Base-by-base conservation (phyloP, 768 basidiomycete species). In the Pholiota molesta region DNA sequence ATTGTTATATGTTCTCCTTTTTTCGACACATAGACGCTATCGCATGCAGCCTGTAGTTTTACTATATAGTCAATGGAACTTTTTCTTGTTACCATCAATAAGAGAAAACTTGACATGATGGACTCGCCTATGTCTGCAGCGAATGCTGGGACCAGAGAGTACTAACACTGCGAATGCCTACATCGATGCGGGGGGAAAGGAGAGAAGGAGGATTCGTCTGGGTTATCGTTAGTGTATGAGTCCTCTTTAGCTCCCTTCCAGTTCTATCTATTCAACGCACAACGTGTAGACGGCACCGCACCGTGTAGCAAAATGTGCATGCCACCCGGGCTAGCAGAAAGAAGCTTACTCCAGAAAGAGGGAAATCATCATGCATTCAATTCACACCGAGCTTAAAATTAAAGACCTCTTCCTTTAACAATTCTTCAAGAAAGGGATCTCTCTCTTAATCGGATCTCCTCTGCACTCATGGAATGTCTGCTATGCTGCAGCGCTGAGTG, bases 241-340 rank as follows among this genome's bases (percentile, higher is more conserved):
- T 26, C 54, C 28, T n/a, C 33, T 26, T 45, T 55, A 21, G 44
- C 52, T 57, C 47, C 47, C 47, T 28, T 52, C 23, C 10, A 40
- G 42, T 60, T 55, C 33, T 61, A n/a, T n/a, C n/a, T n/a, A 57
- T 64, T 59, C 33, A 59, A 37, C 28, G 55, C 39, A 21, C 60
- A 65, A 65, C 64, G 64, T 65, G 64, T 60, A 28, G 42, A 33
- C 52, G 23, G 57, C 60, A 59, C 35, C 59, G 17, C 31, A 31
- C 53, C 53, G 28, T 28, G 55, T 19, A 55, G 56, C 35, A 52
- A 54, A 59, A 59, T 31, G 31, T 9, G 31, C 31, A 31, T 56
- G 51, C 44, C 31, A 44, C 53, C 59, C 10, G 33, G 9, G 31
- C 19, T 49, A 21, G 47, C 42, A 42, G 51, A 64, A 61, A 64